These are phyloP conservation scores for Suhomyces vadensis DNA, from an alignment of 805 yeast species.

Conservation along the genomic window DNA sequence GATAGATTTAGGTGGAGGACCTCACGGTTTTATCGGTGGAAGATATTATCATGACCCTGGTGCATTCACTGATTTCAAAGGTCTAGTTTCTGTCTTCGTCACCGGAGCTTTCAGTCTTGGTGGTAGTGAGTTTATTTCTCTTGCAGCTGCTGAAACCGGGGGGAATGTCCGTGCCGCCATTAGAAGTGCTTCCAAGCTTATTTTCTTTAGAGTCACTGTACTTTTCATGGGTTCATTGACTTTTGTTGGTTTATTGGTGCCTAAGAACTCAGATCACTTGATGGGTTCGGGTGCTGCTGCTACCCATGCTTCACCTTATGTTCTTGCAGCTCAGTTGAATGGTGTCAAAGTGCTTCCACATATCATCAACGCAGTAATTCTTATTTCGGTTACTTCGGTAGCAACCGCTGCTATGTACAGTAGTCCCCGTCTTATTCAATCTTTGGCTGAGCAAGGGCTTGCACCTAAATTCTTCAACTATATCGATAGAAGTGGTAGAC, in stretches of 20 bases:
- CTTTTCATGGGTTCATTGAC: constrained; percentile 30
- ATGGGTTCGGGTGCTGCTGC: constrained; percentile 32
- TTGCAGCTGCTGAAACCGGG: constrained; percentile 31
- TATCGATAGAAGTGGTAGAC: constrained; percentile 29
- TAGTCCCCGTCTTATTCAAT: constrained; percentile 25
- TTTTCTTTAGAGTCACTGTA: constrained; percentile 26
- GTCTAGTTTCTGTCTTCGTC: constrained; percentile 30
- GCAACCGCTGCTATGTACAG: constrained; percentile 35
- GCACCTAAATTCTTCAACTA: constrained; percentile 30
- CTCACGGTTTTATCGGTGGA: constrained; percentile 33
- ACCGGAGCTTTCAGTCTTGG: constrained; percentile 37
- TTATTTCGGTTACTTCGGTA: constrained; percentile 33
- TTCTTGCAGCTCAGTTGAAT: constrained; percentile 29
- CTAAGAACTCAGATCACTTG: constrained; percentile 31
- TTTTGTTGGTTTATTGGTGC: constrained; percentile 41
- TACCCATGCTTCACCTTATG: constrained; percentile 29
- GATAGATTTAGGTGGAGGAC: constrained; percentile 28
- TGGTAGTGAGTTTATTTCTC: constrained; percentile 35
- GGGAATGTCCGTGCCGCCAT: constrained; percentile 23
- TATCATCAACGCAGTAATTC: constrained; percentile 34
- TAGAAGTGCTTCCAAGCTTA: constrained; percentile 26
- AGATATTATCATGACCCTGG: constrained; percentile 36
- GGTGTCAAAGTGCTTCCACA: constrained; percentile 29
- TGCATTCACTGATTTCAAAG: constrained; percentile 30
- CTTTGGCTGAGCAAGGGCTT: constrained; percentile 29